Percentiles rank a stretch among this genome's conserved stretches.
phyloP scores from a whole-genome alignment of 495 filamentous ascomycete species.

The Annulohypoxylon moriforme region DNA sequence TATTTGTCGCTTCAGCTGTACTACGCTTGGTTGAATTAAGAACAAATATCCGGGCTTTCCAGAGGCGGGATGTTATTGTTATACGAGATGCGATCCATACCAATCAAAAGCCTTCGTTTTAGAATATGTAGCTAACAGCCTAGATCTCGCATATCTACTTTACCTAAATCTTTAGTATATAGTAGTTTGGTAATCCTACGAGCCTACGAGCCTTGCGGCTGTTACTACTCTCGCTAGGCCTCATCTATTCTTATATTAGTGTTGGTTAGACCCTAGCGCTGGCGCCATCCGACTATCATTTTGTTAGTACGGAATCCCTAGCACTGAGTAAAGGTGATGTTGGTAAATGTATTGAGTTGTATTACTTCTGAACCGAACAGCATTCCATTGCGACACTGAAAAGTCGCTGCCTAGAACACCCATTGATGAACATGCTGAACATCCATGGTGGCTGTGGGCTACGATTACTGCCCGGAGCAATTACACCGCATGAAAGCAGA shows the following conservation, averaged over 20 bases:
- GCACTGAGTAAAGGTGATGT: neutral
- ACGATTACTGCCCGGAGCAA: neutral
- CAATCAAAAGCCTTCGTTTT: neutral
- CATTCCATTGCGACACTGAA: neutral
- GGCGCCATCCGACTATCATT: neutral
- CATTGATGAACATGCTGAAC: neutral
- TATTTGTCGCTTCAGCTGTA: constrained; percentile 27
- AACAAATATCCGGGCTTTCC: constrained; percentile 33
- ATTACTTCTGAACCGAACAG: neutral
- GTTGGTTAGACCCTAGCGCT: neutral
- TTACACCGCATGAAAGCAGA: neutral
- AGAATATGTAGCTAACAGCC: neutral
- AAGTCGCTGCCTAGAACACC: constrained; percentile 14
- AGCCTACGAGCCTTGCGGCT: neutral
- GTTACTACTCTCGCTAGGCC: neutral
- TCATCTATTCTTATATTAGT: constrained; percentile 19
- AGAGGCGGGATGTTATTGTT: constrained; percentile 1
- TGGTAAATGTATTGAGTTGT: neutral
- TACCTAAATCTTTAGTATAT: neutral
- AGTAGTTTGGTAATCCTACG: neutral
- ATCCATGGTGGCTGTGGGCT: neutral
- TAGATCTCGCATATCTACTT: constrained; percentile 7
- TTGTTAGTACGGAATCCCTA: neutral
- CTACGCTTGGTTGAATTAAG: constrained; percentile 36
- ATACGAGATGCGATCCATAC: constrained; percentile 6